Conservation (phyloP, 1,139 yeast genomes). For the Yarrowia galli region DNA sequence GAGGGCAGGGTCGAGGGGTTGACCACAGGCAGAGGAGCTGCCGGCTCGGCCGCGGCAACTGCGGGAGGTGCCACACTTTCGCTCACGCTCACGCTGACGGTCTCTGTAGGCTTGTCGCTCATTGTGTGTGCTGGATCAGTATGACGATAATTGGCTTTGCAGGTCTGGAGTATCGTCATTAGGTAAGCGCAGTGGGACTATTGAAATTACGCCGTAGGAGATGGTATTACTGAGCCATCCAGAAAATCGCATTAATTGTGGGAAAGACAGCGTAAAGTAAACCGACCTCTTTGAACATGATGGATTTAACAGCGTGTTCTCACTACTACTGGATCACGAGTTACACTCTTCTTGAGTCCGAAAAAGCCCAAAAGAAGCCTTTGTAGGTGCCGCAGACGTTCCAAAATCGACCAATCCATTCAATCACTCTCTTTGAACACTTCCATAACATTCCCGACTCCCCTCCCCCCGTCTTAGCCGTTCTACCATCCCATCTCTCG, state of each 20-base stretch:
- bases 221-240: too few species aligned
- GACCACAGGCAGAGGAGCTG: constrained; percentile 24
- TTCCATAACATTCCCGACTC: background rate
- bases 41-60: background rate
- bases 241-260: too few species aligned
- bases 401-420: too few species aligned
- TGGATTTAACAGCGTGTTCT: too few species aligned
- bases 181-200: background rate
- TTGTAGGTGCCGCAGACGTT: too few species aligned
- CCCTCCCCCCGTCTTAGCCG: background rate
- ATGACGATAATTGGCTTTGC: background rate
- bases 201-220: too few species aligned
- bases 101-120: constrained; percentile 18
- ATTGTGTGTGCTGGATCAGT: background rate
- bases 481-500: background rate
- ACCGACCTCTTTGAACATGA: too few species aligned
- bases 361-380: too few species aligned
- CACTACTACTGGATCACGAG: too few species aligned
- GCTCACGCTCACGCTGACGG: constrained; percentile 9
- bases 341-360: too few species aligned
- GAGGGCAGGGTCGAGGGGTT: constrained; percentile 37
- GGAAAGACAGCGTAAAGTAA: too few species aligned
- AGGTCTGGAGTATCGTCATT: background rate
- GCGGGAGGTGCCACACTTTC: background rate
- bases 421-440: too few species aligned